phyloP scores from a whole-genome alignment of 371 early-diverging fungal species.

The Circinella umbellata region DNA sequence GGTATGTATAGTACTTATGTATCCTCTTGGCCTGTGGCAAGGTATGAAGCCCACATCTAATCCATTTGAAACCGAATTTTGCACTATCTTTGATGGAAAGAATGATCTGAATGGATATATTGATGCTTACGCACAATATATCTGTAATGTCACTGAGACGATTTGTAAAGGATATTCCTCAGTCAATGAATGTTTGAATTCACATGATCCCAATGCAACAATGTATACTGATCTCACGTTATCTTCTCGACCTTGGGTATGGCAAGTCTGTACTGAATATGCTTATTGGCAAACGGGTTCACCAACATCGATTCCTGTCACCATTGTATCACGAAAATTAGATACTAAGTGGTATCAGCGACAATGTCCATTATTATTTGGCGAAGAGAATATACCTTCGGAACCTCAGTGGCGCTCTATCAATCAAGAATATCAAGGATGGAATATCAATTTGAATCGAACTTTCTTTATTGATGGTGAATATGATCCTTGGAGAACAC shows the following conservation, averaged over 20 bases:
- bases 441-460: conserved; percentile 49
- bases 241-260: conserved; percentile 60
- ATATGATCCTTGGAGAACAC: conserved; percentile 46
- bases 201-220: conserved; percentile 35
- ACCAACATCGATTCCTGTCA: conserved; percentile 25
- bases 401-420: conserved; percentile 32
- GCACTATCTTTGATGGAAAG: conserved; percentile 30
- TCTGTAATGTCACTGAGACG: conserved; percentile 18
- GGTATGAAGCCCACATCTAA: conserved; percentile 36
- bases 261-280: conserved; percentile 74
- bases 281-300: conserved; percentile 45
- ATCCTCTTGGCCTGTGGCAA: conserved; percentile 43
- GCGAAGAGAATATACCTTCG: conserved; percentile 32
- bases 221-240: conserved; percentile 30
- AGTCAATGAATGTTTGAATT: conserved; percentile 38
- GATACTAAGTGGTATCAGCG: conserved; percentile 44
- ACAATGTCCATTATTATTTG: conserved; percentile 53
- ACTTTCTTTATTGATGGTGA: conserved; percentile 65
- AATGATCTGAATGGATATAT: conserved; percentile 25
- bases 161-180: conserved; percentile 23
- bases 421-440: conserved; percentile 54
- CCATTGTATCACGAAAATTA: conserved; percentile 50
- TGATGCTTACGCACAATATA: conserved; percentile 33
- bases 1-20: conserved; percentile 29
- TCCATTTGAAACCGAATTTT: conserved; percentile 41